These are phyloP conservation scores for Eucalyptus brandiana DNA, from an alignment of 345 rosid genomes.

Conservation along the genomic window DNA sequence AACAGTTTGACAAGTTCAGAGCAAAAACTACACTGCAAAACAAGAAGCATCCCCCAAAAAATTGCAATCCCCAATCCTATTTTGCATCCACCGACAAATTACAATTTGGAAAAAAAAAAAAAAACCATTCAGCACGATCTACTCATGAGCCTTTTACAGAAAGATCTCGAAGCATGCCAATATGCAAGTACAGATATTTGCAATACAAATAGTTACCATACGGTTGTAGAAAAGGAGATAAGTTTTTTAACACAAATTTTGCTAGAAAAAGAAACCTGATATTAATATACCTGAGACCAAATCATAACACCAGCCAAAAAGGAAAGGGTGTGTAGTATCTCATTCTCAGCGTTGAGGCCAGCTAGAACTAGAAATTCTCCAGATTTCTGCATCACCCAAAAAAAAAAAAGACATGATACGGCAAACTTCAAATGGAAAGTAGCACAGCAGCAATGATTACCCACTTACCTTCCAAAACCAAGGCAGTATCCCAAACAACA, in stretches of 20 bases:
- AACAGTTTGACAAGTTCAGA: background rate
- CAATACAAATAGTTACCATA: background rate
- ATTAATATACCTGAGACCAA: constrained; percentile 80
- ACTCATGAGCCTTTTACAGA: background rate
- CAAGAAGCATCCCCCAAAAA: background rate
- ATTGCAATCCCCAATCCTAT: background rate
- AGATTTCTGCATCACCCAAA: constrained; percentile 50
- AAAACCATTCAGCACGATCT: background rate
- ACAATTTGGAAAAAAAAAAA: background rate
- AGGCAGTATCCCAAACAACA: constrained; percentile 81
- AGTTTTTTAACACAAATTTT: background rate
- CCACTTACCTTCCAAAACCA: constrained; percentile 93
- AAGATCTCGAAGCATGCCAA: background rate
- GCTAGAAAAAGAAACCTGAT: background rate
- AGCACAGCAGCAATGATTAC: background rate
- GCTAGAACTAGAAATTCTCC: constrained; percentile 47
- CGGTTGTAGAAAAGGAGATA: background rate
- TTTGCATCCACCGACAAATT: background rate
- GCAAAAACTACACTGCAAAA: background rate
- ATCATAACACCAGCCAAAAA: constrained; percentile 87
- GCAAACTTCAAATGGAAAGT: background rate
- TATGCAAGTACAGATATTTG: background rate
- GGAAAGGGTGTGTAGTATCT: constrained; percentile 79
- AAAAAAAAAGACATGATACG: background rate
- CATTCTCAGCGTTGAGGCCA: constrained; percentile 78